phyloP scores from a whole-genome alignment of 2,329 filamentous ascomycete genomes.

The Fusarium sp. region DNA sequence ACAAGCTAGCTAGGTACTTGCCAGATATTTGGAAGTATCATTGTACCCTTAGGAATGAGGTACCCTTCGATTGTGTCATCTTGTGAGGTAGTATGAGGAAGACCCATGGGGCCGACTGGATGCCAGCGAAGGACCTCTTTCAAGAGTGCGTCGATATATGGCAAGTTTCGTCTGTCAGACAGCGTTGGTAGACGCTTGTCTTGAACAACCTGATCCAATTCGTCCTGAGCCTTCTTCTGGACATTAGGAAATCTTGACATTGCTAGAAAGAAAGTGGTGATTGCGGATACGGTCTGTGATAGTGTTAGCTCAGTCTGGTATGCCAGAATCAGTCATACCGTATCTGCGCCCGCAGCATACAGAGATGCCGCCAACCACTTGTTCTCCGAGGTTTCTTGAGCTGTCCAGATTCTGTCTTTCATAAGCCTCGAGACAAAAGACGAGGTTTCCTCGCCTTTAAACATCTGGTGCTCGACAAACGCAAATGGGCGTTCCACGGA shows the following conservation, averaged over 20 bases:
- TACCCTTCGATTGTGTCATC: conserved; percentile 31
- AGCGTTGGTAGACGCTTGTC: conserved; percentile 37
- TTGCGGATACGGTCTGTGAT: conserved; percentile 25
- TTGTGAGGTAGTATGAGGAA: conserved; percentile 53
- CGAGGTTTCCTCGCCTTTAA: conserved; percentile 4
- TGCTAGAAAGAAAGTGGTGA: conserved; percentile 31
- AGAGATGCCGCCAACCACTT: conserved; percentile 35
- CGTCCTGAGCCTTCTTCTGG: conserved; percentile 25
- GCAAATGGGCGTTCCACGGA: conserved; percentile 24
- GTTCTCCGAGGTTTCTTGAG: conserved; percentile 15
- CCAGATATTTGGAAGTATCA: conserved; percentile 38
- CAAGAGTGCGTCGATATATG: conserved; percentile 44
- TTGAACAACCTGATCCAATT: conserved; percentile 40
- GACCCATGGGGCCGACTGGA: conserved; percentile 48
- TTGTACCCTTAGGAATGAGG: conserved; percentile 39
- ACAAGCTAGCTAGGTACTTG: background rate
- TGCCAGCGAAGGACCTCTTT: conserved; percentile 47
- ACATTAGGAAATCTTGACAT: conserved; percentile 18
- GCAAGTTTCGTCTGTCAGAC: conserved; percentile 39
- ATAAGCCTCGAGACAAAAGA: conserved; percentile 23
- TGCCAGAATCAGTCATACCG: background rate
- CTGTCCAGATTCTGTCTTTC: background rate
- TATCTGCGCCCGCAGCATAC: conserved; percentile 39
- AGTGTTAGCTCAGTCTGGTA: accelerated
- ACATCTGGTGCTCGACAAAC: conserved; percentile 30